Conservation (phyloP, 768 basidiomycete genomes). For the Mycena rebaudengoi region DNA sequence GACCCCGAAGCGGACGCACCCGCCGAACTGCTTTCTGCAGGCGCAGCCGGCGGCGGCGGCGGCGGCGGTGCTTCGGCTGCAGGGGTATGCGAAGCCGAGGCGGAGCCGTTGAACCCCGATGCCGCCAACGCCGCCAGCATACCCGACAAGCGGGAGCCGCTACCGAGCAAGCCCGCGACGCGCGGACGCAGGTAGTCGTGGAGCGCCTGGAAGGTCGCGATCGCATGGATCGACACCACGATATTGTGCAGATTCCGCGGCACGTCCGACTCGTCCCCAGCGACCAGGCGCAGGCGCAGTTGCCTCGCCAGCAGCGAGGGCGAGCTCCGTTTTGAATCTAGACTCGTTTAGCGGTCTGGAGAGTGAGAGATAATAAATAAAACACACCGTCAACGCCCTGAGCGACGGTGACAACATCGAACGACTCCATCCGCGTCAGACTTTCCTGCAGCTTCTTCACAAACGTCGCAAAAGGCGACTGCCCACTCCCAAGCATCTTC, state of each 20-base stretch:
- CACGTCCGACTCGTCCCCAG: slow-evolving; percentile 88
- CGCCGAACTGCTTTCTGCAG: slow-evolving; percentile 39
- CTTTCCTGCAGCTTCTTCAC: slow-evolving; percentile 98
- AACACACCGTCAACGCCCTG: slow-evolving; percentile 80
- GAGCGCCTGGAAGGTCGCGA: slow-evolving; percentile 96
- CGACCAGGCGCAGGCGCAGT: slow-evolving; percentile 87
- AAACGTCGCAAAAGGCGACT: slow-evolving; percentile 75
- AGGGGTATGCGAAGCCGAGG: slow-evolving; percentile 50
- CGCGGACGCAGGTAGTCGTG: slow-evolving; percentile 96
- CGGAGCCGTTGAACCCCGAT: slow-evolving; percentile 71
- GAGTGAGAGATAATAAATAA: background rate
- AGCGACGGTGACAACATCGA: slow-evolving; percentile 91
- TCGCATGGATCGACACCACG: slow-evolving; percentile 97
- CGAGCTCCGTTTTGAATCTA: slow-evolving; percentile 91
- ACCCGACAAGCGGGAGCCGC: slow-evolving; percentile 76
- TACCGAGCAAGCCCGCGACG: slow-evolving; percentile 74
- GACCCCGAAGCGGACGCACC: slow-evolving; percentile 47
- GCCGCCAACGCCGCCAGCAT: slow-evolving; percentile 93
- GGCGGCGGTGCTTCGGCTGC: slow-evolving; percentile 45
- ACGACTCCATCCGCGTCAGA: slow-evolving; percentile 93
- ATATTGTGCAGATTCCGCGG: slow-evolving; percentile 89
- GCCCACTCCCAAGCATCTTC: slow-evolving; percentile 50
- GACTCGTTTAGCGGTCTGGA: background rate
- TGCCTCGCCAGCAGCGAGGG: slow-evolving; percentile 93
- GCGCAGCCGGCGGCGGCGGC: slow-evolving; percentile 38